Evolutionary conservation across 441 rosid species (phyloP), one percentile per base, ranked within the genome.

Genomic region (Monsonia emarginata): DNA sequence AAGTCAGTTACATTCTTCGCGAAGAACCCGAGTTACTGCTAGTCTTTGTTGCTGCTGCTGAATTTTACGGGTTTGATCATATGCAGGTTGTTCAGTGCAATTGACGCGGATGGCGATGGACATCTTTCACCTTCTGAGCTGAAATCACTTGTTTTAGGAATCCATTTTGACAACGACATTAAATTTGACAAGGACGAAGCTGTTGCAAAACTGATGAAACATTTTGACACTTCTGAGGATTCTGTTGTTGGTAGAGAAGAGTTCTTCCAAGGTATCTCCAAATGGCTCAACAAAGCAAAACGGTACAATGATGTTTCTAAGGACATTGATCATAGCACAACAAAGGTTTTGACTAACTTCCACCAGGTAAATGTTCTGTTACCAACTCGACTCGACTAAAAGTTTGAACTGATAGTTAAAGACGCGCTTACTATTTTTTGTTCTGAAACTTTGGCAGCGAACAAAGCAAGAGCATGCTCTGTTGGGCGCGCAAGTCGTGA

Each of bases 391-490:
- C n/a, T n/a, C n/a, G n/a, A n/a, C n/a, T n/a, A n/a, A n/a, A n/a
- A n/a, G n/a, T n/a, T n/a, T n/a, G n/a, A n/a, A n/a, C n/a, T n/a
- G n/a, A n/a, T n/a, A n/a, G n/a, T n/a, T n/a, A n/a, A n/a, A n/a
- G n/a, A n/a, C n/a, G n/a, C n/a, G n/a, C n/a, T n/a, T n/a, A n/a
- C n/a, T n/a, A n/a, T n/a, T n/a, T n/a, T n/a, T n/a, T n/a, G n/a
- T n/a, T n/a, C n/a, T n/a, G n/a, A n/a, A n/a, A n/a, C n/a, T n/a
- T n/a, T n/a, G n/a, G 76, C 85, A 93, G 96, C 81, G 70, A 87
- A 83, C 89, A 6, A 83, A 72, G 80, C 69, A 52, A 73, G 97
- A 86, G 71, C 93, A 70, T 10, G 38, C 73, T 66, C 32, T 82
- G 64, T 71, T 86, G 76, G 85, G 91, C 36, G 56, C 34, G 0